Evolutionary conservation across 2,329 filamentous ascomycete species (phyloP), one percentile per base, ranked within the genome.

Genomic region (Erysiphe pulchra): DNA sequence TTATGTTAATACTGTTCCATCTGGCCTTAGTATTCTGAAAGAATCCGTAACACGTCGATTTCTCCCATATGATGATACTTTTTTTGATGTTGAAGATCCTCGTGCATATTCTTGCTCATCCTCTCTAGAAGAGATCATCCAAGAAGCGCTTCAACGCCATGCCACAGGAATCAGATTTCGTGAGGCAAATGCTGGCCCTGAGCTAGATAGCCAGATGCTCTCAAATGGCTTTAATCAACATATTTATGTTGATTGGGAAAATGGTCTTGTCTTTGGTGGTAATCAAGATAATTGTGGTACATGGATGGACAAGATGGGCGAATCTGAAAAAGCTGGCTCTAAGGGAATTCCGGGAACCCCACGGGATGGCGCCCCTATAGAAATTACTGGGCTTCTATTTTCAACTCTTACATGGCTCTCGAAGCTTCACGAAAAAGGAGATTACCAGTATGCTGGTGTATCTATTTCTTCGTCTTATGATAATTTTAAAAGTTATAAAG

Each of bases 301-400:
- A 1, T 98, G 90, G 90, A 94, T 94, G 85, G 90, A 98, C 68
- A 98, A 98, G 70, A 98, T 98, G 90, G 90, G 90, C n/a, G 90
- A 98, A 61, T 93, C 85, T 50, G 75, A 81, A 51, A 81, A 77
- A 50, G 90, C 92, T 14, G 79, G 80, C 48, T 93, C 77, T 56
- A 95, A 94, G 64, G 92, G 90, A 44, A 68, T 93, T 17, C 92
- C 90, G 0, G 90, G 86, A 9, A 98, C 90, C n/a, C 90, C 90
- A 42, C 80, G 92, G 55, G 92, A 98, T 59, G 90, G 90, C 30
- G 85, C 90, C 38, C 85, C 90, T 17, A 73, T 98, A 47, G 90
- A 98, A 60, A 95, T 98, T 57, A 93, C 79, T 0, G 92, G 90
- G 42, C 71, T 98, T 47, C 67, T 90, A 16, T 98, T 93, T 67